Percentiles rank a stretch among this genome's conserved stretches.
Evolutionary conservation across 495 filamentous ascomycete genomes (phyloP).

Genomic region (Penicillium robsamsonii): DNA sequence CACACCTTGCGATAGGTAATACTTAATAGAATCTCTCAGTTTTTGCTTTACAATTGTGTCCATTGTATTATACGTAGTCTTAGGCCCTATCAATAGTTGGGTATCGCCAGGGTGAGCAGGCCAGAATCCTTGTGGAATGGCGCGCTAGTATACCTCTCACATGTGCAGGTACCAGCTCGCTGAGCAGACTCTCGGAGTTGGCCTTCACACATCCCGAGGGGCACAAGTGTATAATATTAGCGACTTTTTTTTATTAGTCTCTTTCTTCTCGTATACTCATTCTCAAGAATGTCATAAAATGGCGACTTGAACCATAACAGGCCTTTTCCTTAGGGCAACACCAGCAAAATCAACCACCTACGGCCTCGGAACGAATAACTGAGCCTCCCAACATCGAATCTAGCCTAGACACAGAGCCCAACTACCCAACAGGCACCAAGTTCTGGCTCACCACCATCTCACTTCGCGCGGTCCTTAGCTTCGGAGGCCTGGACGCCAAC

Average conservation of each 20-base stretch:
- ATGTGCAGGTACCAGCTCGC: background rate
- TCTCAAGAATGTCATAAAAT: background rate
- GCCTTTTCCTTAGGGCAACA: too few species aligned
- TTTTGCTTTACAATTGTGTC: slow-evolving; percentile 11
- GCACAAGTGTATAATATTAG: background rate
- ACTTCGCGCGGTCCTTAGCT: slow-evolving; percentile 18
- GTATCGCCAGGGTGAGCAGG: background rate
- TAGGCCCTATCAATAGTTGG: background rate
- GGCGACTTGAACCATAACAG: too few species aligned
- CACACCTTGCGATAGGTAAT: slow-evolving; percentile 35
- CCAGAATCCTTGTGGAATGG: background rate
- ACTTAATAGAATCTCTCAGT: slow-evolving; percentile 36
- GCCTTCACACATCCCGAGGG: background rate
- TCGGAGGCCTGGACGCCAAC: slow-evolving; percentile 21
- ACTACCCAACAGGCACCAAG: slow-evolving; percentile 18
- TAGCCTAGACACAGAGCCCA: background rate
- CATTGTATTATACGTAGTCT: background rate
- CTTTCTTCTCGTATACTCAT: background rate
- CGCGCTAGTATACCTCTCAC: too few species aligned
- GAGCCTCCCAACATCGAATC: background rate
- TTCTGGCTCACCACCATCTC: slow-evolving; percentile 21
- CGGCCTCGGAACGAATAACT: background rate
- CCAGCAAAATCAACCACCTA: background rate
- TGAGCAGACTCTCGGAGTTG: background rate
- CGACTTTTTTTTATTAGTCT: background rate